Percentiles rank a stretch among this genome's conserved stretches.
Evolutionary conservation across 1,284 basidiomycete genomes (phyloP).

Genomic region (Amylostereum chailletii): DNA sequence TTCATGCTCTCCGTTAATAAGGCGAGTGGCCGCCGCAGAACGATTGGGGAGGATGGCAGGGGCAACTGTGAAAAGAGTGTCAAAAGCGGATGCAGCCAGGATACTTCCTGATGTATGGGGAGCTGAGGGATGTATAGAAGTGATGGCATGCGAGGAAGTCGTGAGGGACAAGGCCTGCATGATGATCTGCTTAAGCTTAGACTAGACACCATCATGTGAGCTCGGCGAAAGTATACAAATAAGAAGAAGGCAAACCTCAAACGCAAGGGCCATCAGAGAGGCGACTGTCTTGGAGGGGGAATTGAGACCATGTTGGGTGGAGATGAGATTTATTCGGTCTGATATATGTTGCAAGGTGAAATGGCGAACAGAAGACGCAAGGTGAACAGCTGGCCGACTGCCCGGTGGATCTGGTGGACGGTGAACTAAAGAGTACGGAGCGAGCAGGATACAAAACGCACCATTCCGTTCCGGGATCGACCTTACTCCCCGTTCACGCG

Average conservation of each 20-base stretch:
- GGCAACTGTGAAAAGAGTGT: constrained; percentile 67
- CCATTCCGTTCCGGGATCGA: constrained; percentile 57
- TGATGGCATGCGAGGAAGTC: constrained; percentile 63
- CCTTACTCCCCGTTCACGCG: constrained; percentile 57
- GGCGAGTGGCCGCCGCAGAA: constrained; percentile 64
- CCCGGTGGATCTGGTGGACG: constrained; percentile 51
- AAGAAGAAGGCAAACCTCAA: constrained; percentile 42
- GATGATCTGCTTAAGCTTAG: constrained; percentile 74
- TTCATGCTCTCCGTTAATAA: constrained; percentile 53
- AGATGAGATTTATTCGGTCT: constrained; percentile 72
- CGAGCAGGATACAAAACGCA: constrained; percentile 18
- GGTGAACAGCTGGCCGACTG: constrained; percentile 57
- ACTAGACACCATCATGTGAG: constrained; percentile 29
- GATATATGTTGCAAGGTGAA: constrained; percentile 70
- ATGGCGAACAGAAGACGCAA: constrained; percentile 59
- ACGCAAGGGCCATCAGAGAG: constrained; percentile 64
- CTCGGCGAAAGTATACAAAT: background rate
- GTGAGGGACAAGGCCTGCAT: constrained; percentile 70
- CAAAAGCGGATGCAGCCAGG: constrained; percentile 60
- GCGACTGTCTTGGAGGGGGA: constrained; percentile 55
- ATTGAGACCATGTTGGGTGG: constrained; percentile 62
- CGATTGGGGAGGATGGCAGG: constrained; percentile 70
- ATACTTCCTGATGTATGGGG: constrained; percentile 38
- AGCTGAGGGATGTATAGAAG: constrained; percentile 63
- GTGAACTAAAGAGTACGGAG: background rate